Base-by-base conservation (phyloP, 257 asterid species). In the Cynanchum wilfordii region DNA sequence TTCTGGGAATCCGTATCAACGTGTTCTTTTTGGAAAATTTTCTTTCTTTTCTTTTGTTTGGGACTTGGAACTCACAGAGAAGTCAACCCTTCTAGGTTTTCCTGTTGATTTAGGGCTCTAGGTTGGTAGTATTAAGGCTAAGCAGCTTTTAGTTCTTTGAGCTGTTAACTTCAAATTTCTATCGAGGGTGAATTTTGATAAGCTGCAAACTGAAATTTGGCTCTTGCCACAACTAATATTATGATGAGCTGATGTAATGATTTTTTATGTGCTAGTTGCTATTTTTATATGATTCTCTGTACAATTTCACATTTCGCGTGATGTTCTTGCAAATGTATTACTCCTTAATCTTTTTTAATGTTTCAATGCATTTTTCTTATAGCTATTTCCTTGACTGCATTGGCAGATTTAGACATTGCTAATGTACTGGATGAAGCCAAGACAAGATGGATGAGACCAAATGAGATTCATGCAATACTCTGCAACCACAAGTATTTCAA, bases 381-480 rank as follows among this genome's bases (percentile, higher is more conserved):
- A 45, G 24, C 13, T 69, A 5, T 45, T 50, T 57, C 72, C 63
- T 54, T 78, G 71, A 49, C 71, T 83, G 49, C 59, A 24, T 82
- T 84, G 68, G 30, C 89, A 94, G 99, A 94, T 82, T 84, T 94
- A 86, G 99, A 94, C 77, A 79, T 94, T 56, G 72, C 64, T 62
- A 80, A 71, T 66, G 83, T 88, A 73, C 77, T 84, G 86, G 93
- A 81, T 83, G 99, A 94, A 81, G 97, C 99, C 73, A 85, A 82
- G 82, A 44, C 83, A 67, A 87, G 99, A 81, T 94, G 99, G 99
- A 92, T 94, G 70, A 78, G 99, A 63, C 98, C 99, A 3, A 94
- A 94, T 56, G 99, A 94, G 89, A 94, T 94, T 76, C 89, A 94
- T 77, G 99, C 99, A 33, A 80, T 94, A 71, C 93, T 94, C 71